Evolutionary conservation across 768 basidiomycete species (phyloP), one percentile per base, ranked within the genome.

Genomic region (Pleurotus sapidus): DNA sequence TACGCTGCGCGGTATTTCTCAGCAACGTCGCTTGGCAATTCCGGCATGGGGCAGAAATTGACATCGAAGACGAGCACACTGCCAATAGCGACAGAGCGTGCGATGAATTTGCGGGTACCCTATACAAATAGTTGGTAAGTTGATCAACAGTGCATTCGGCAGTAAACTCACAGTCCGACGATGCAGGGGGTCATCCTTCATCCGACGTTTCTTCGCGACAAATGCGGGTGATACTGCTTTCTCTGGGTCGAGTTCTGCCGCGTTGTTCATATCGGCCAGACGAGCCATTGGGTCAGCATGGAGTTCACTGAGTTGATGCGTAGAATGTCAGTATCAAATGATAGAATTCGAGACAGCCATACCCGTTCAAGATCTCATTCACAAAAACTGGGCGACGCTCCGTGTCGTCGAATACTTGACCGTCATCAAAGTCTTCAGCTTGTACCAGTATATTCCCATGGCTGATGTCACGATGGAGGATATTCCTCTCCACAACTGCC

Each of bases 71-170:
- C 27, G 27, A 27, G 27, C 4, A 27, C n/a, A 45, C 34, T 46
- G 51, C 49, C 34, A 37, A 30, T 25, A 42, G 57, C 49, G 18
- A 54, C 57, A 20, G 57, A 58, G 6, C 54, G 54, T 3, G 54
- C 18, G 34, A 55, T 45, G 20, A 55, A 55, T 18, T 5, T 20
- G 1, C 39, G n/a, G 7, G 54, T 55, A 34, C 57, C 57, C 57
- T 58, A 37, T n/a, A 25, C 15, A 54, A 17, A 24, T 14, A 47
- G 46, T 17, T 27, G 8, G 27, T 27, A 27, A 5, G 27, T 27
- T 8, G 27, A 27, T 8, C 5, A 27, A 27, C 27, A 27, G 27
- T 27, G 27, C 8, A 27, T 5, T 5, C 3, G 1, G 12, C 12
- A 23, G 20, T 47, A 20, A 12, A 47, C 46, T 47, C n/a, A 18